Evolutionary conservation across 345 rosid species (phyloP), one percentile per base, ranked within the genome.

Genomic region (Reutealis trisperma): DNA sequence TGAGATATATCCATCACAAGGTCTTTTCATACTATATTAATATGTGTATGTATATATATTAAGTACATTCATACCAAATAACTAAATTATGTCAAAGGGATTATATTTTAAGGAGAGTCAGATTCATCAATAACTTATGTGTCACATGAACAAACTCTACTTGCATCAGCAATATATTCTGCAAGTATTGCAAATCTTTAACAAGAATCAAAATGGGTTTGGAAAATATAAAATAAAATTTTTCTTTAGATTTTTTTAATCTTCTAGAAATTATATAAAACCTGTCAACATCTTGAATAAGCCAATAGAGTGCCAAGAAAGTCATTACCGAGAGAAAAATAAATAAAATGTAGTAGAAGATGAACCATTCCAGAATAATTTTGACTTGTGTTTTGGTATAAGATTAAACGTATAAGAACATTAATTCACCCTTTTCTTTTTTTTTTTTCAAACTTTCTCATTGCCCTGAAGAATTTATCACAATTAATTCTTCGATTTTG

Each of bases 91-190:
- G 1, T n/a, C n/a, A n/a, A n/a, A n/a, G n/a, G n/a, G n/a, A n/a
- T n/a, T n/a, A n/a, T n/a, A n/a, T n/a, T n/a, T n/a, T n/a, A n/a
- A n/a, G n/a, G n/a, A n/a, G n/a, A n/a, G n/a, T n/a, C n/a, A n/a
- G n/a, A 11, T 6, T 42, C 54, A 60, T 32, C 52, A 25, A 45
- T 58, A 44, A 45, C 55, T 9, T 4, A 27, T 11, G 71, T 73
- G 70, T 49, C 70, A 74, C 58, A 30, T 63, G 60, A 49, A 32
- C n/a, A 34, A 63, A 27, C 30, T 41, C 58, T 21, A 45, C 54
- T 70, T 63, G 41, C 72, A 63, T 63, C 75, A 75, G 62, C 76
- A 63, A 63, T 5, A 70, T 70, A 45, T 64, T 64, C 66, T 63
- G 7, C 49, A 22, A 63, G 51, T 63, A 16, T 25, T 47, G 34